Percentiles rank a stretch among this genome's conserved stretches.
Conservation (phyloP, 257 asterid genomes). For the Fraxinus pennsylvanica region DNA sequence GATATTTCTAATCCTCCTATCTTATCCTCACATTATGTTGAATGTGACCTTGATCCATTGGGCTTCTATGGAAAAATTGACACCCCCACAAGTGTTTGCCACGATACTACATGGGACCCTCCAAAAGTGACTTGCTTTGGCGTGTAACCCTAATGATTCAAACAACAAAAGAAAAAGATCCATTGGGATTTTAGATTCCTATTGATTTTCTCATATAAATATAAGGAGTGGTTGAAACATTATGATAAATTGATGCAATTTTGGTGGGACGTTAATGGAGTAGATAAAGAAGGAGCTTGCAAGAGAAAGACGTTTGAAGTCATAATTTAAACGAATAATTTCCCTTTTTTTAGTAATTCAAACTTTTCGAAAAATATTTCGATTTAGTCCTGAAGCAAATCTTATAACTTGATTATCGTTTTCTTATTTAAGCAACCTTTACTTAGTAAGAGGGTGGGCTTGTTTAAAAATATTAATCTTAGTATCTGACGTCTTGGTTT, state of each 20-base stretch:
- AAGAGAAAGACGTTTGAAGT: not conserved
- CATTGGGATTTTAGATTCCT: constrained; percentile 27
- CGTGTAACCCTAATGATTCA: constrained; percentile 37
- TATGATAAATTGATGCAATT: constrained; percentile 42
- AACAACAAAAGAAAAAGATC: constrained; percentile 3
- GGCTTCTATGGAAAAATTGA: not conserved
- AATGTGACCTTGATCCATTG: constrained; percentile 5
- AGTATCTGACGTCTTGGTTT: not conserved
- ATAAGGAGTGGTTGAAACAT: constrained; percentile 42
- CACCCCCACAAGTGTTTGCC: constrained; percentile 17
- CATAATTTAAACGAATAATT: not conserved
- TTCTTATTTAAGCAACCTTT: not conserved
- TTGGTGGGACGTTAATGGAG: constrained; percentile 41
- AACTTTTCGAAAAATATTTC: not conserved
- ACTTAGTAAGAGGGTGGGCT: not conserved
- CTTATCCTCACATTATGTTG: not conserved
- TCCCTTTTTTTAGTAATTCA: not conserved
- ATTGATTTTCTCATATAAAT: constrained; percentile 21
- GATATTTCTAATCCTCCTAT: not conserved
- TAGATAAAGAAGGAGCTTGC: constrained; percentile 24
- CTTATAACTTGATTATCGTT: not conserved
- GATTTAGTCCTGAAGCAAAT: not conserved
- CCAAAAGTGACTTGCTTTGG: constrained; percentile 4
- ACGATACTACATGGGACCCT: constrained; percentile 20
- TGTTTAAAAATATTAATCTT: not conserved